Evolutionary conservation across 106 monocot species (phyloP), one percentile per base, ranked within the genome.

Genomic region (Ottelia alismoides): DNA sequence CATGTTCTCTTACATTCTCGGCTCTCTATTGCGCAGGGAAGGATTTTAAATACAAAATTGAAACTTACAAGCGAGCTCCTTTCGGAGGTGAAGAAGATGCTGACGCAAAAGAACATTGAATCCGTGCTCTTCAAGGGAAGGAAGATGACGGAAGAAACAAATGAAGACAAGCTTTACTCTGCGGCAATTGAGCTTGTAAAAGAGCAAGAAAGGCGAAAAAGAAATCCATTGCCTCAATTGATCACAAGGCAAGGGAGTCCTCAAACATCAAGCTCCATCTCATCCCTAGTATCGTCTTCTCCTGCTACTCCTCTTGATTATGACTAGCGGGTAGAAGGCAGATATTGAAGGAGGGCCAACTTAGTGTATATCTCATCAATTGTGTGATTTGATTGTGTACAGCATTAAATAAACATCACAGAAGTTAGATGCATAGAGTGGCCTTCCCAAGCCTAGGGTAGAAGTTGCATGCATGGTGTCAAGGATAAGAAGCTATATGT

Each of bases 41-140:
- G n/a, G n/a, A n/a, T n/a, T n/a, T n/a, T n/a, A n/a, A 55, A 30
- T 27, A 27, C 22, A 57, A 29, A 20, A 14, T 30, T 1, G n/a
- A n/a, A n/a, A n/a, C 11, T 25, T 3, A 45, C 24, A 6, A 26
- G 21, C 17, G 25, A 26, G 45, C 20, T 27, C 20, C 45, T 11
- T 28, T 14, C 19, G 21, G 14, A 3, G 49, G 48, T 21, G 27
- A 49, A 61, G 61, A 49, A 61, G 49, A 23, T 47, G 61, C 47
- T 61, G 48, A 20, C 12, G 18, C 61, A 61, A 30, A 61, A 61
- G 61, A 61, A 30, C 49, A 49, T 61, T 10, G 61, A 61, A 30
- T 47, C 61, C 0, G 19, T 46, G 2, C 47, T 61, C 2, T 61
- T 61, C 61, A 4, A n/a, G 9, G 61, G 61, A 19, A 49, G 14